Evolutionary conservation across 2,329 filamentous ascomycete genomes (phyloP).

Genomic region (Coniochaeta sp.): DNA sequence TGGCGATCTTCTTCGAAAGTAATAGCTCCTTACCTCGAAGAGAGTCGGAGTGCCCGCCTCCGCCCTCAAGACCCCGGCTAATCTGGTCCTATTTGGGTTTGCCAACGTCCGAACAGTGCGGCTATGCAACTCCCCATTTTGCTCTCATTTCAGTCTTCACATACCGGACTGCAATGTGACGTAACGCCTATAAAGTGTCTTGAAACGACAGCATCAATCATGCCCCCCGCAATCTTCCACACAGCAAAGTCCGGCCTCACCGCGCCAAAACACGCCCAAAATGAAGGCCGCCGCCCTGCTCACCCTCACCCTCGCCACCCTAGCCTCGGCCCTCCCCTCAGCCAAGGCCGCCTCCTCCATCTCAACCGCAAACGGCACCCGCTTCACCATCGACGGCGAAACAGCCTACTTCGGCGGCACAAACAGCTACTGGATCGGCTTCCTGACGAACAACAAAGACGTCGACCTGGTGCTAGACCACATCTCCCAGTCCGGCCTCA

Average conservation of each 20-base stretch:
- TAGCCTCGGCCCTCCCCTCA: slow-evolving; percentile 8
- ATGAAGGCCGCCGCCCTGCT: slow-evolving; percentile 12
- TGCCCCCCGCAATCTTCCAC: neutral
- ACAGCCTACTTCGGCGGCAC: slow-evolving; percentile 44
- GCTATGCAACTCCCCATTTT: neutral
- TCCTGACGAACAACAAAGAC: slow-evolving; percentile 44
- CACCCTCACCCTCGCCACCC: slow-evolving; percentile 12
- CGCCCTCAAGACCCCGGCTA: slow-evolving; percentile 11
- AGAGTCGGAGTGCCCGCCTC: slow-evolving; percentile 13
- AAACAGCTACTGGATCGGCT: slow-evolving; percentile 50
- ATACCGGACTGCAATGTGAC: no score
- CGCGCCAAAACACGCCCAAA: neutral
- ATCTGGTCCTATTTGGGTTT: slow-evolving; percentile 9
- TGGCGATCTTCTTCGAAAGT: no score
- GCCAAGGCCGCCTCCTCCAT: slow-evolving; percentile 6
- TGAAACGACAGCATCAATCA: neutral
- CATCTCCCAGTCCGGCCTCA: slow-evolving; percentile 41
- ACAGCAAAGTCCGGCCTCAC: neutral
- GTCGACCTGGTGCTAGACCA: slow-evolving; percentile 45
- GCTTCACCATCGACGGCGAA: slow-evolving; percentile 34
- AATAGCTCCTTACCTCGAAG: slow-evolving; percentile 7
- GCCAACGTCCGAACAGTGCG: neutral
- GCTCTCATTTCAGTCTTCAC: neutral
- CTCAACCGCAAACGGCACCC: slow-evolving; percentile 13
- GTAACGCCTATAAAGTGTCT: neutral